Conservation (phyloP, 441 rosid genomes). For the Erodium moschatum region DNA sequence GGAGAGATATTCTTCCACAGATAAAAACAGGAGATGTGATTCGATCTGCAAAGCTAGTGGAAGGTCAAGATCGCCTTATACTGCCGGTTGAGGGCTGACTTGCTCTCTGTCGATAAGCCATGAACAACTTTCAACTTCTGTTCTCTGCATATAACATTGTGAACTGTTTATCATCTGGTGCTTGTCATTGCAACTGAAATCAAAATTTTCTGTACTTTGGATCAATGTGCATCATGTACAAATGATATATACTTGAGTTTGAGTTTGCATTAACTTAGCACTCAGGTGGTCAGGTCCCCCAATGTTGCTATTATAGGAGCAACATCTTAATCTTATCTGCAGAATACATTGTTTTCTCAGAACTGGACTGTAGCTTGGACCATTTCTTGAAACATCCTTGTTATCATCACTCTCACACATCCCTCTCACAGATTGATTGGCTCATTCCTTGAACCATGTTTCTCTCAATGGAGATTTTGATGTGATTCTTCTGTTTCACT, state of each 20-base stretch:
- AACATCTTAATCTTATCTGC: too few species aligned
- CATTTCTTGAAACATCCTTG: too few species aligned
- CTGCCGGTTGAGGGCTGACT: slow-evolving; percentile 46
- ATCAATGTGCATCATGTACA: neutral
- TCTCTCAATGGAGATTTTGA: too few species aligned
- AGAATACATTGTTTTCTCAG: too few species aligned
- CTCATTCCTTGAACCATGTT: too few species aligned
- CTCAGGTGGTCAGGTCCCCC: neutral
- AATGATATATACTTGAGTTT: neutral
- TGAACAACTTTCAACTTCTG: neutral
- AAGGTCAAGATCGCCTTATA: slow-evolving; percentile 68
- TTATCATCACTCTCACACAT: too few species aligned
- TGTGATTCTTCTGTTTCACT: too few species aligned
- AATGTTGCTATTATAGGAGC: neutral
- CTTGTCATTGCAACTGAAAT: slow-evolving; percentile 1
- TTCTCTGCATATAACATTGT: slow-evolving; percentile 9
- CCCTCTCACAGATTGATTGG: too few species aligned
- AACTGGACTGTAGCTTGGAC: neutral
- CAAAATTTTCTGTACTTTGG: neutral
- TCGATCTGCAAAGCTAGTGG: slow-evolving; percentile 59
- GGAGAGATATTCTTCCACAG: slow-evolving; percentile 69
- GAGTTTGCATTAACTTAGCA: neutral
- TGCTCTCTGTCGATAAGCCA: too few species aligned
- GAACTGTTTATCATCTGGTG: neutral
- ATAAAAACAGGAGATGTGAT: slow-evolving; percentile 74